Conservation (phyloP, 148 eudicot genomes). For the Gaultheria prostrata region DNA sequence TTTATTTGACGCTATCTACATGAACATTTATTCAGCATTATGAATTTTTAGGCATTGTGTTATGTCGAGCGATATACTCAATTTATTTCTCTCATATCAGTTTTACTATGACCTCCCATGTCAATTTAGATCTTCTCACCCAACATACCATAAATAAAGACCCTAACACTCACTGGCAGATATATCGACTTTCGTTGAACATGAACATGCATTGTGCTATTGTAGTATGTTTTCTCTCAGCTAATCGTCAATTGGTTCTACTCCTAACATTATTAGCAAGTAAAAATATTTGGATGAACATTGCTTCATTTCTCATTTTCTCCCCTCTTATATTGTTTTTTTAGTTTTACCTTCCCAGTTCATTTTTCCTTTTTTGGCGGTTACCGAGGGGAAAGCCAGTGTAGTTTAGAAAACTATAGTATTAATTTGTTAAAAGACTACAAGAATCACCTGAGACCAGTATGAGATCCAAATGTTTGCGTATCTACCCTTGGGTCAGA, state of each 20-base stretch:
- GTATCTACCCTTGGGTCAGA: conserved; percentile 34
- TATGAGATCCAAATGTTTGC: conserved; percentile 6
- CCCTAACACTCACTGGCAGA: not conserved
- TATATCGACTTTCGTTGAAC: not conserved
- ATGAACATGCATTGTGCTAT: not conserved
- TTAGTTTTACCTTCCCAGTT: not conserved
- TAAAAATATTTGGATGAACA: not conserved
- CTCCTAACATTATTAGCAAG: not conserved
- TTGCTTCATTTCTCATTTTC: not conserved
- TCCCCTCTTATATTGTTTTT: not conserved
- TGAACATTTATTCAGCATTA: not conserved
- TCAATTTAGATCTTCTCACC: not conserved
- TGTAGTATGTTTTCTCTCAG: not conserved
- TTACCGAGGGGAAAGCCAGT: not conserved
- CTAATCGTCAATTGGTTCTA: not conserved
- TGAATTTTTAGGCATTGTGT: not conserved
- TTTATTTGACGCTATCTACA: not conserved
- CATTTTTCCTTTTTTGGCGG: not conserved
- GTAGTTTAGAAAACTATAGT: not conserved
- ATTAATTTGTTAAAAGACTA: not conserved
- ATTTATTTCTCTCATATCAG: not conserved
- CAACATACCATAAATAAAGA: not conserved
- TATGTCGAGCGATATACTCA: not conserved
- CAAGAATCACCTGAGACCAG: conserved; percentile 10
- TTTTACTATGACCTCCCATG: not conserved